Conservation (phyloP, 2,329 filamentous ascomycete species). For the Xylaria sp. region DNA sequence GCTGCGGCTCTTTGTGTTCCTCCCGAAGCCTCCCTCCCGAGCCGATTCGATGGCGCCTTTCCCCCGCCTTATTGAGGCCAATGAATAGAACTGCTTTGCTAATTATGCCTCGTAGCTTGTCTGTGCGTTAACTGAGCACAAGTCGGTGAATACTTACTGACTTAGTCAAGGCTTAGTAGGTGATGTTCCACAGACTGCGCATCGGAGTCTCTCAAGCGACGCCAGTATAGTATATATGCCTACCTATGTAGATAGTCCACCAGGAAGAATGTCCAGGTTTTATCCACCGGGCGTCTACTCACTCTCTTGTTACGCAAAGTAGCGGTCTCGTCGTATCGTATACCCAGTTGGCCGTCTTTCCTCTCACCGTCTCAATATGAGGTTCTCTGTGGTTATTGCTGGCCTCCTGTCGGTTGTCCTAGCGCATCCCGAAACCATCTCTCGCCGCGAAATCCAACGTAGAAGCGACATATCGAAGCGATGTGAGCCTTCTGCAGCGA, state of each 20-base stretch:
- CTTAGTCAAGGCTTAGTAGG: background rate
- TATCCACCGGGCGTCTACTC: background rate
- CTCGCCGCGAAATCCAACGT: slow-evolving; percentile 36
- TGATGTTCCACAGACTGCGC: background rate
- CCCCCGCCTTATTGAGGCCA: background rate
- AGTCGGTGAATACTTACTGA: background rate
- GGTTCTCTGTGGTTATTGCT: slow-evolving; percentile 36
- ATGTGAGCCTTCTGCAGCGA: slow-evolving; percentile 38
- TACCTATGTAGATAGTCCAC: background rate
- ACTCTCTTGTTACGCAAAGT: background rate
- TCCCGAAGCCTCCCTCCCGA: background rate
- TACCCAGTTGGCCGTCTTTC: background rate
- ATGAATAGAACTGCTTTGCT: slow-evolving; percentile 4
- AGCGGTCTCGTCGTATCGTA: background rate
- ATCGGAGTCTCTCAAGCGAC: background rate
- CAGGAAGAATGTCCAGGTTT: background rate
- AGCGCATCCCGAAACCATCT: slow-evolving; percentile 35
- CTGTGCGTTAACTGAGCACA: background rate
- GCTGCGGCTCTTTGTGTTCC: background rate
- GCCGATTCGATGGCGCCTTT: background rate
- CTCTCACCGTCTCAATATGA: slow-evolving; percentile 31
- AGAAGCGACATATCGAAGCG: slow-evolving; percentile 40
- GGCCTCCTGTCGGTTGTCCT: slow-evolving; percentile 32
- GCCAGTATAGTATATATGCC: background rate
- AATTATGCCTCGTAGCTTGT: background rate